phyloP scores from a whole-genome alignment of 2,329 filamentous ascomycete genomes.

The Penicillium paneum region DNA sequence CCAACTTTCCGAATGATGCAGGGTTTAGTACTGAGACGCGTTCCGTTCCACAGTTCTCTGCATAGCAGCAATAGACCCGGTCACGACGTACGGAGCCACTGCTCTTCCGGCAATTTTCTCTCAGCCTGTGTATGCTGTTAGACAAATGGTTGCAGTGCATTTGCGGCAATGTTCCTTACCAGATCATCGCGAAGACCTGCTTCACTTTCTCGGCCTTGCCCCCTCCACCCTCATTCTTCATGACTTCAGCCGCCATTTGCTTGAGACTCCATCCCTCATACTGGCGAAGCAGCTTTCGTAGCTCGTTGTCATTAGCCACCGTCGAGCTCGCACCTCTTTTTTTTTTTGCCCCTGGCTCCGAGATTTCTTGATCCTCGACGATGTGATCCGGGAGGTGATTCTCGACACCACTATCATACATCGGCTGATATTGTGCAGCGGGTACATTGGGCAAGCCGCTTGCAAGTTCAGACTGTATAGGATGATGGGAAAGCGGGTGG shows the following conservation, averaged over 20 bases:
- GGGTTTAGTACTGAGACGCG: slow-evolving; percentile 93
- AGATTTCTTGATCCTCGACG: slow-evolving; percentile 43
- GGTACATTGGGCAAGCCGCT: slow-evolving; percentile 33
- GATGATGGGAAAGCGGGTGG: slow-evolving; percentile 37
- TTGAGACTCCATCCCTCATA: slow-evolving; percentile 46
- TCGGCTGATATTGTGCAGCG: slow-evolving; percentile 37
- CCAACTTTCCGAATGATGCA: slow-evolving; percentile 95
- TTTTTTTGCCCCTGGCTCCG: slow-evolving; percentile 44
- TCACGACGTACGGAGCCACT: slow-evolving; percentile 77
- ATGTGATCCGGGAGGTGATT: slow-evolving; percentile 42
- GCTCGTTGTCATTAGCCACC: slow-evolving; percentile 49
- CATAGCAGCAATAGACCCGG: slow-evolving; percentile 92
- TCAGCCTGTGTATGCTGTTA: slow-evolving; percentile 38
- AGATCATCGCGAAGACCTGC: slow-evolving; percentile 53
- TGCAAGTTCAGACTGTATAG: slow-evolving; percentile 35
- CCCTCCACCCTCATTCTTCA: slow-evolving; percentile 49
- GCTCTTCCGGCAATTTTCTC: slow-evolving; percentile 47
- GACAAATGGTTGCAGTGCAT: background rate
- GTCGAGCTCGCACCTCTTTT: slow-evolving; percentile 49
- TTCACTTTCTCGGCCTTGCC: slow-evolving; percentile 52
- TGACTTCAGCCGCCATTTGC: slow-evolving; percentile 49
- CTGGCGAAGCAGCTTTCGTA: slow-evolving; percentile 47
- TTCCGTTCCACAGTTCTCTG: slow-evolving; percentile 85
- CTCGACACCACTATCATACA: slow-evolving; percentile 44
- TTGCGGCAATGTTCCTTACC: slow-evolving; percentile 35